These are phyloP conservation scores for Hortaea werneckii DNA, from an alignment of 2,329 filamentous ascomycete species.

Conservation along the genomic window DNA sequence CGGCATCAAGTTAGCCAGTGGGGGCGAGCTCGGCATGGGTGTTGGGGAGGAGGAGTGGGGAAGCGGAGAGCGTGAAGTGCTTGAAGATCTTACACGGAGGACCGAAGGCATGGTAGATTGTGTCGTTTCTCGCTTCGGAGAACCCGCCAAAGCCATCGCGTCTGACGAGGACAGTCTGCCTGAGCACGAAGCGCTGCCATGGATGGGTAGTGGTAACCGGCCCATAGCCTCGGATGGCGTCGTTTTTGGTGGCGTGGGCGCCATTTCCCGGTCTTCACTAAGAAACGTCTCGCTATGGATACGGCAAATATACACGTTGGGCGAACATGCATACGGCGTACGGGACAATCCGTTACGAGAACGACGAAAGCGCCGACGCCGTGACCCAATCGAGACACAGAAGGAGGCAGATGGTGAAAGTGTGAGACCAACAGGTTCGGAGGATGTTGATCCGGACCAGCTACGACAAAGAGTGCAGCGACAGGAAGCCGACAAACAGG, in stretches of 20 bases:
- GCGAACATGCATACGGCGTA: slow-evolving; percentile 75
- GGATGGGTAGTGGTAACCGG: slow-evolving; percentile 64
- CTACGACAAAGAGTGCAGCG: slow-evolving; percentile 5
- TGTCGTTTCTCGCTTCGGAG: slow-evolving; percentile 76
- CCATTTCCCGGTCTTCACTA: slow-evolving; percentile 60
- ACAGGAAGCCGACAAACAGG: slow-evolving; percentile 1
- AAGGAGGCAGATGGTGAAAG: slow-evolving; percentile 18
- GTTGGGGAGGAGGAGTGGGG: slow-evolving; percentile 94
- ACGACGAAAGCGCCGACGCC: slow-evolving; percentile 40
- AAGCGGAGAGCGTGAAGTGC: slow-evolving; percentile 82
- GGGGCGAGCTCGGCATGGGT: slow-evolving; percentile 83
- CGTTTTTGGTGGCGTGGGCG: slow-evolving; percentile 73
- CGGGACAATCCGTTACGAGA: slow-evolving; percentile 64
- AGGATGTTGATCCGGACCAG: background rate
- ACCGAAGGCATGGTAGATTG: slow-evolving; percentile 81
- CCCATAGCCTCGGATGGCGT: slow-evolving; percentile 68
- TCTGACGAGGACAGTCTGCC: slow-evolving; percentile 17
- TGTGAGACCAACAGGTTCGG: background rate
- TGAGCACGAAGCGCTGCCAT: slow-evolving; percentile 35
- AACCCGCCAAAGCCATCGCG: slow-evolving; percentile 31
- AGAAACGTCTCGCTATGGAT: slow-evolving; percentile 73
- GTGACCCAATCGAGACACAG: slow-evolving; percentile 17
- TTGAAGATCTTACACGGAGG: slow-evolving; percentile 74
- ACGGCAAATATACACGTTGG: slow-evolving; percentile 77
- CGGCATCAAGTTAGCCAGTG: slow-evolving; percentile 78